Percentiles rank a stretch among this genome's conserved stretches.
These are phyloP conservation scores for Capsicum pubescens DNA, from an alignment of 257 asterid genomes.

Conservation along the genomic window DNA sequence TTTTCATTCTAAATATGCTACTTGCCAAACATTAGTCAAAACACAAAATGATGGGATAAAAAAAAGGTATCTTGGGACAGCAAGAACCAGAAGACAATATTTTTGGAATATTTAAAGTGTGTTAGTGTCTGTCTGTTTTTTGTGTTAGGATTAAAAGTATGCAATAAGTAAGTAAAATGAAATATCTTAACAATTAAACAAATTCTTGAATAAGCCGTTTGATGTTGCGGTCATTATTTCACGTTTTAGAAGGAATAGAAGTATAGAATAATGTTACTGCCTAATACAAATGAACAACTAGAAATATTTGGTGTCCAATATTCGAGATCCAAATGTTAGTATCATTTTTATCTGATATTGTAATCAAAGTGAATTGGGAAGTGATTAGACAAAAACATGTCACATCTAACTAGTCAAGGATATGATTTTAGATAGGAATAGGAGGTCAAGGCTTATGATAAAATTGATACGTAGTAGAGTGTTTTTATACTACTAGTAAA, in stretches of 20 bases:
- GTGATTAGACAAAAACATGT: not conserved
- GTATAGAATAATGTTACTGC: not conserved
- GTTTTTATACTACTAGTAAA: not conserved
- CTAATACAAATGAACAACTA: not conserved
- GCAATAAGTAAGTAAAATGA: not conserved
- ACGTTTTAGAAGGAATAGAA: not conserved
- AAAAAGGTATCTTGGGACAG: too few species aligned
- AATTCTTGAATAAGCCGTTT: not conserved
- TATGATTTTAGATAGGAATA: not conserved
- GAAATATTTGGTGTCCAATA: not conserved
- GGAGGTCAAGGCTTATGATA: fast-evolving
- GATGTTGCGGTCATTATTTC: not conserved
- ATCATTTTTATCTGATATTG: not conserved
- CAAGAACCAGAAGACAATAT: too few species aligned
- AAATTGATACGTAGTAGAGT: fast-evolving
- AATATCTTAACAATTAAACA: not conserved
- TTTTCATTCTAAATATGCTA: too few species aligned
- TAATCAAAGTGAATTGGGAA: not conserved
- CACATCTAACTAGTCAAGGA: not conserved
- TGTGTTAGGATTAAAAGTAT: too few species aligned
- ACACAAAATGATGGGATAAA: too few species aligned
- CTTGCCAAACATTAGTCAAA: too few species aligned
- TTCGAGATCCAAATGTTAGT: not conserved
- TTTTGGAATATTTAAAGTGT: too few species aligned
- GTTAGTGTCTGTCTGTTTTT: too few species aligned